These are phyloP conservation scores for Botrytis deweyae DNA, from an alignment of 2,329 filamentous ascomycete species.

Conservation along the genomic window DNA sequence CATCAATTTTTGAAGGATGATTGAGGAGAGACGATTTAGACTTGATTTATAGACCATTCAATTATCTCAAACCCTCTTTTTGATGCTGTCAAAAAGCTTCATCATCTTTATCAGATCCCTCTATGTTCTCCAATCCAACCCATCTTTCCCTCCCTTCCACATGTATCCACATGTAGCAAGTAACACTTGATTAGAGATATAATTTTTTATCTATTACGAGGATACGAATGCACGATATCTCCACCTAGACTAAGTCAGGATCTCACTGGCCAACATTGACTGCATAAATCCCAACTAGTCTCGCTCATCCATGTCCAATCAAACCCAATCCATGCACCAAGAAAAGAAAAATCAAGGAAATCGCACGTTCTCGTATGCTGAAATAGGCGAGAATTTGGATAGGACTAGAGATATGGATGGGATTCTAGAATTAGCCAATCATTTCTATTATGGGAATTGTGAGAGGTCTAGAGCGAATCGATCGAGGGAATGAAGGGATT, in stretches of 20 bases:
- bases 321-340: background rate
- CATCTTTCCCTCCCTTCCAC: background rate
- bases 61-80: background rate
- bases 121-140: background rate
- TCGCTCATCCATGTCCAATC: background rate
- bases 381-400: background rate
- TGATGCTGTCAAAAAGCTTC: background rate
- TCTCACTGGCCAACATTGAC: background rate
- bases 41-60: background rate
- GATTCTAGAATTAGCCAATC: background rate
- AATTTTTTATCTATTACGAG: background rate
- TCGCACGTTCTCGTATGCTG: background rate
- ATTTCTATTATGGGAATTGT: background rate
- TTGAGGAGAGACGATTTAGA: background rate
- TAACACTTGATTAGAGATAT: background rate
- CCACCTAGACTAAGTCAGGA: background rate
- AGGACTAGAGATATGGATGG: background rate
- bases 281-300: background rate
- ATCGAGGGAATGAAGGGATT: background rate
- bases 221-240: background rate
- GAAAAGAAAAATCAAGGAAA: background rate
- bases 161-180: background rate
- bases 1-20: background rate
- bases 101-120: background rate
- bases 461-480: background rate